Evolutionary conservation across 2,329 filamentous ascomycete species (phyloP).

Genomic region (Fusarium falciforme): DNA sequence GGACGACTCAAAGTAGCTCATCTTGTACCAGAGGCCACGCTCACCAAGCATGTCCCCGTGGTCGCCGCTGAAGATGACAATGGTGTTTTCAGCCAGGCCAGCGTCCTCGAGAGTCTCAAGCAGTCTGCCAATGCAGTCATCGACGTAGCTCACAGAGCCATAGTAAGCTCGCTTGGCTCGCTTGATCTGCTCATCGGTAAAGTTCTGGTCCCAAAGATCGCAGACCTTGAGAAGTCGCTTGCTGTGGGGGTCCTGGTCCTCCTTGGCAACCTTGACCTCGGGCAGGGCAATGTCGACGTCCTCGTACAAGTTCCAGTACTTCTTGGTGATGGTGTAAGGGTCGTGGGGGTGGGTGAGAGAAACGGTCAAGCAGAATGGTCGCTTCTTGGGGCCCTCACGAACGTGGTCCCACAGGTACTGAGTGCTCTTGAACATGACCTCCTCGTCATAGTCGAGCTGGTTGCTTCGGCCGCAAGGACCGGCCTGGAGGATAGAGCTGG

Average conservation of each 20-base stretch:
- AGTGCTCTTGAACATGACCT: constrained; percentile 91
- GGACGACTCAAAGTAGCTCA: constrained; percentile 95
- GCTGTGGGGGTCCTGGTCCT: constrained; percentile 88
- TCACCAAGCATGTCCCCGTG: constrained; percentile 97
- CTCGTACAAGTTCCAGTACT: constrained; percentile 94
- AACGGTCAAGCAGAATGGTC: constrained; percentile 89
- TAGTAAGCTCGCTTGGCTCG: constrained; percentile 90
- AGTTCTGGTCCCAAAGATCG: constrained; percentile 86
- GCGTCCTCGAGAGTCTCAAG: constrained; percentile 82
- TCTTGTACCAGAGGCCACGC: constrained; percentile 95
- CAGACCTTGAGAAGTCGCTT: constrained; percentile 87
- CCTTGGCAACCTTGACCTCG: constrained; percentile 79
- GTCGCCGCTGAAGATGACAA: constrained; percentile 92
- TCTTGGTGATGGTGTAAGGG: constrained; percentile 91
- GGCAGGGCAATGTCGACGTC: constrained; percentile 88
- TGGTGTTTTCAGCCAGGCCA: constrained; percentile 84
- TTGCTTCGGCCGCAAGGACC: constrained; percentile 91
- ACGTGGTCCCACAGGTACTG: constrained; percentile 94
- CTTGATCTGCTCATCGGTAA: constrained; percentile 88
- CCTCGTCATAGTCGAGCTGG: constrained; percentile 95
- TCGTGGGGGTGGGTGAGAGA: constrained; percentile 96
- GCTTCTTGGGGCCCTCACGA: constrained; percentile 76
- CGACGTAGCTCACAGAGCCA: constrained; percentile 91
- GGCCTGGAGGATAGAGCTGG: constrained; percentile 91
- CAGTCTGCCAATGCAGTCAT: constrained; percentile 89